Conservation (phyloP, 2,329 filamentous ascomycete genomes). For the Fusarium protoensiforme region DNA sequence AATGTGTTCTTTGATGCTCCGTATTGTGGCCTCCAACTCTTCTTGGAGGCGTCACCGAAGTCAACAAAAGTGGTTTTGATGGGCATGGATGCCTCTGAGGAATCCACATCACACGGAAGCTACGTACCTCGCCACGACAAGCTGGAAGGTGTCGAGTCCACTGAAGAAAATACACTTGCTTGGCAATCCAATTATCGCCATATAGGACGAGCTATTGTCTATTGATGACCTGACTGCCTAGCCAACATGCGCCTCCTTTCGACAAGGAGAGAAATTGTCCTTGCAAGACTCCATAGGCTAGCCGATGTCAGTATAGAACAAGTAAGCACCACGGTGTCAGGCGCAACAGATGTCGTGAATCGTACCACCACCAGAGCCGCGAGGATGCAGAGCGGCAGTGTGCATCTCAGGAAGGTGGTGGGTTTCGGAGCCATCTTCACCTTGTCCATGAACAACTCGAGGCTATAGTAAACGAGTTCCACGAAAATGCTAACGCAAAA, state of each 20-base stretch:
- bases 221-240: not conserved
- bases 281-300: not conserved
- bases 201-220: not conserved
- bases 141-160: not conserved
- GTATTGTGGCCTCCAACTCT: no score
- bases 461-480: not conserved
- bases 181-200: not conserved
- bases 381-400: not conserved
- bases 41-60: no score
- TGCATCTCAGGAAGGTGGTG: not conserved
- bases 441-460: not conserved
- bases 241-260: not conserved
- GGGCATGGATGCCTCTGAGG: no score
- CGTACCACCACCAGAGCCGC: no score
- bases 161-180: not conserved
- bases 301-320: not conserved
- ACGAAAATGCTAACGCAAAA: rapidly evolving
- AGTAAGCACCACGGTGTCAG: not conserved
- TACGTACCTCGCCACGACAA: not conserved
- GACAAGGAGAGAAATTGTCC: not conserved
- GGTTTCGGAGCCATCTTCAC: not conserved
- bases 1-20: no score
- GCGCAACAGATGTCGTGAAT: not conserved
- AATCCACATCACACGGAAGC: no score
- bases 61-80: no score